Percentiles rank a stretch among this genome's conserved stretches.
Conservation (phyloP, 2,329 filamentous ascomycete genomes). For the Neobulgaria alba region DNA sequence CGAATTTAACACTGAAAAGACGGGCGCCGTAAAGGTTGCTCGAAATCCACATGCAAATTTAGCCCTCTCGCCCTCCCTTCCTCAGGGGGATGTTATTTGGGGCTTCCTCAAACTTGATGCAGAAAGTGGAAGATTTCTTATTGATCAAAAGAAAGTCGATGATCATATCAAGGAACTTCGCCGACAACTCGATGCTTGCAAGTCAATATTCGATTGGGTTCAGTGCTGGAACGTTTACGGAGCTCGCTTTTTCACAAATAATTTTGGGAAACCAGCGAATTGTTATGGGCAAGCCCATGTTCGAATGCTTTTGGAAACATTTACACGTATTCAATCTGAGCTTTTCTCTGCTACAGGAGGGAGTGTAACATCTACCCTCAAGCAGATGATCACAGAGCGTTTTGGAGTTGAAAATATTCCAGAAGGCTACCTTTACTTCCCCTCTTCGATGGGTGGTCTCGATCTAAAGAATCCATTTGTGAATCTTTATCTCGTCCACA, state of each 20-base stretch:
- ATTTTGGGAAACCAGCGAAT: conserved; percentile 44
- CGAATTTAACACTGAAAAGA: conserved; percentile 48
- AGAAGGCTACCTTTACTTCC: conserved; percentile 33
- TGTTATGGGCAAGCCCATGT: conserved; percentile 46
- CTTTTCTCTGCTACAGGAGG: conserved; percentile 35
- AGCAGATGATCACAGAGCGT: conserved; percentile 38
- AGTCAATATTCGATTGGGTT: conserved; percentile 47
- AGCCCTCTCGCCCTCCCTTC: conserved; percentile 30
- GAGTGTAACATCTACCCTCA: conserved; percentile 39
- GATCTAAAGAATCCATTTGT: conserved; percentile 34
- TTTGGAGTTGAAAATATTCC: conserved; percentile 35
- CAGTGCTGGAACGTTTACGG: conserved; percentile 52
- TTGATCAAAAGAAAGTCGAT: conserved; percentile 45
- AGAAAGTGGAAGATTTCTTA: conserved; percentile 38
- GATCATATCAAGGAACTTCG: conserved; percentile 46
- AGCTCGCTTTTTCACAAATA: conserved; percentile 45
- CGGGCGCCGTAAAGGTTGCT: conserved; percentile 38
- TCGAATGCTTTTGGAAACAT: conserved; percentile 42
- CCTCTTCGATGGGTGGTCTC: conserved; percentile 31
- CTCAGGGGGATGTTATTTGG: conserved; percentile 45
- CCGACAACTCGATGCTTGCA: conserved; percentile 43
- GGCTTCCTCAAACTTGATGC: conserved; percentile 47
- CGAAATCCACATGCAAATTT: conserved; percentile 9
- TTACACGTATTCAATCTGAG: conserved; percentile 41
- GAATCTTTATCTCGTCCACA: conserved; percentile 20